Conservation (phyloP, 805 yeast species). For the Saccharomycopsis fermentans region DNA sequence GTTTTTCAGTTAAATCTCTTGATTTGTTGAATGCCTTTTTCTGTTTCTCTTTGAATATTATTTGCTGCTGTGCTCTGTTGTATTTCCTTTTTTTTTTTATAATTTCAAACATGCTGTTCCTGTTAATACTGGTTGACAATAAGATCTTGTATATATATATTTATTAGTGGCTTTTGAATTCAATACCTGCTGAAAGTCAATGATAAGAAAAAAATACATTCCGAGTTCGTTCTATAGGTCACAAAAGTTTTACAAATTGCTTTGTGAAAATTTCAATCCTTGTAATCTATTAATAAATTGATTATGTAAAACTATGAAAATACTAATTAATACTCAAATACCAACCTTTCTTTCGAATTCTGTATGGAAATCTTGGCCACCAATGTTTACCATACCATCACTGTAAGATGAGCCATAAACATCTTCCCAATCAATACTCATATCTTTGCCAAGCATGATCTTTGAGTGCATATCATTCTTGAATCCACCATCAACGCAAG, state of each 20-base stretch:
- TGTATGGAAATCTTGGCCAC: constrained; percentile 44
- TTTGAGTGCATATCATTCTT: constrained; percentile 57
- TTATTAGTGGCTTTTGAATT: too few species aligned
- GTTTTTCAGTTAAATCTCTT: too few species aligned
- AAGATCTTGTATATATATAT: too few species aligned
- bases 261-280: neutral
- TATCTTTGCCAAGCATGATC: constrained; percentile 68
- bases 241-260: neutral
- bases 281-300: neutral
- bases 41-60: neutral
- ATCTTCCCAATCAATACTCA: constrained; percentile 88
- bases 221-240: too few species aligned
- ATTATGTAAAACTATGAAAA: neutral
- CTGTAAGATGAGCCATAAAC: constrained; percentile 36
- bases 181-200: neutral
- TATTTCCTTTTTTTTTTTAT: too few species aligned
- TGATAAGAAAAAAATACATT: neutral
- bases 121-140: neutral
- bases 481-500: constrained; percentile 55
- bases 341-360: constrained; percentile 62
- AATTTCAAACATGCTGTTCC: neutral
- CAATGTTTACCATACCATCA: constrained; percentile 32
- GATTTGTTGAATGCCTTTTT: too few species aligned
- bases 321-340: constrained; percentile 24
- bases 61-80: neutral